These are phyloP conservation scores for Thelonectria blattea DNA, from an alignment of 2,329 filamentous ascomycete genomes.

Conservation along the genomic window DNA sequence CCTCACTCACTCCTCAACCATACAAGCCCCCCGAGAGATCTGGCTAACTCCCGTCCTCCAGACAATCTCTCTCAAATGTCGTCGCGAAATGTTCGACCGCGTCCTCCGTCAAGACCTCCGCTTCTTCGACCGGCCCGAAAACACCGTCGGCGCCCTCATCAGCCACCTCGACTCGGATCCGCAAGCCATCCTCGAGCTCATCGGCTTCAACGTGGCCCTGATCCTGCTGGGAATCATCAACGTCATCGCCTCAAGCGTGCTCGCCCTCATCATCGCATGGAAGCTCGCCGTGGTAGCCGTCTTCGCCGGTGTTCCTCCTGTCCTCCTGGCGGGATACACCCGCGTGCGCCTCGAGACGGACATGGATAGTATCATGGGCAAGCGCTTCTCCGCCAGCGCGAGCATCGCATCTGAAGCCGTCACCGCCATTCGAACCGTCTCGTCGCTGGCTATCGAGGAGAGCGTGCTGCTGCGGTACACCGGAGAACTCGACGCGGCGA, in stretches of 20 bases:
- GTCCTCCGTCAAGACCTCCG: constrained; percentile 46
- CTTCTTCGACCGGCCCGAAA: constrained; percentile 49
- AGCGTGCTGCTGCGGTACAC: constrained; percentile 39
- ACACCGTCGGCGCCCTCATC: constrained; percentile 44
- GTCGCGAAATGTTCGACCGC: constrained; percentile 31
- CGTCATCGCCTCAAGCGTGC: constrained; percentile 44
- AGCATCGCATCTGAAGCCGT: constrained; percentile 50
- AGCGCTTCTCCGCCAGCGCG: constrained; percentile 42
- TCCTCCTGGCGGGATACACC: constrained; percentile 42
- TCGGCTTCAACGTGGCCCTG: constrained; percentile 47
- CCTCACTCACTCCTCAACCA: background rate
- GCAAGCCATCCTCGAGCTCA: constrained; percentile 46
- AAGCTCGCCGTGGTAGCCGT: constrained; percentile 55
- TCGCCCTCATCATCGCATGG: constrained; percentile 52
- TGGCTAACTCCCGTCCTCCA: background rate
- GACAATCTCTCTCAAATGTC: constrained; percentile 39
- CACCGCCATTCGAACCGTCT: constrained; percentile 46
- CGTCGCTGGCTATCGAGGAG: constrained; percentile 48
- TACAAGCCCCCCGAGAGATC: too few relatives aligned
- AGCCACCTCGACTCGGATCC: constrained; percentile 44
- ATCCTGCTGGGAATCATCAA: constrained; percentile 45
- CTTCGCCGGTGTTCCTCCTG: constrained; percentile 45
- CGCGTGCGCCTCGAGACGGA: constrained; percentile 46
- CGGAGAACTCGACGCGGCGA: constrained; percentile 37
- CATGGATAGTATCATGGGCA: constrained; percentile 44